Evolutionary conservation across 352 stramenopile genomes (phyloP).

Genomic region (Pythium insidiosum): DNA sequence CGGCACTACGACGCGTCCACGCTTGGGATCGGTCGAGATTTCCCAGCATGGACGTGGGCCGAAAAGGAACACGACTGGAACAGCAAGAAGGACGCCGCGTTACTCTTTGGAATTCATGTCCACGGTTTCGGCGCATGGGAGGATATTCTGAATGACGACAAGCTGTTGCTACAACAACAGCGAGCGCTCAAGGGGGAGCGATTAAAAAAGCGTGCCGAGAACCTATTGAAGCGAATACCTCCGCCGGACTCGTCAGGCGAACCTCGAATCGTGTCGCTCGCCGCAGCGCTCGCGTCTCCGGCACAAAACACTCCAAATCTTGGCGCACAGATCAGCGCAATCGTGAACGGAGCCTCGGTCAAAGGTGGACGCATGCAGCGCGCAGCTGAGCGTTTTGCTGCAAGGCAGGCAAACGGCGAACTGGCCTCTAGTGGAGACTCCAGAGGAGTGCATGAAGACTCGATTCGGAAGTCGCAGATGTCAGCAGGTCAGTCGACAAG

Average conservation of each 20-base stretch:
- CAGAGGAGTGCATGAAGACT: slow-evolving; percentile 24
- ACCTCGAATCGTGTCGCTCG: slow-evolving; percentile 49
- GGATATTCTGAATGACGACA: slow-evolving; percentile 78
- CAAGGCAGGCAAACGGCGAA: slow-evolving; percentile 19
- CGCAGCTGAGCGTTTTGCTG: slow-evolving; percentile 49
- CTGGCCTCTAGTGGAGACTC: slow-evolving; percentile 9
- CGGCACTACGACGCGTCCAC: slow-evolving; percentile 60
- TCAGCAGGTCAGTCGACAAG: no score
- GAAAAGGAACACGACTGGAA: slow-evolving; percentile 83
- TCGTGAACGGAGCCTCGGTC: slow-evolving; percentile 38
- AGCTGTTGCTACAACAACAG: slow-evolving; percentile 73
- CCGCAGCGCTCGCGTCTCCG: slow-evolving; percentile 25
- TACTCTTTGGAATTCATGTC: slow-evolving; percentile 78
- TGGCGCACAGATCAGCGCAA: slow-evolving; percentile 65
- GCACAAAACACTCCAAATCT: slow-evolving; percentile 44
- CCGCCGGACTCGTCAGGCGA: slow-evolving; percentile 47
- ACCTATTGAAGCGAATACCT: slow-evolving; percentile 67
- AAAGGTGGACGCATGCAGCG: slow-evolving; percentile 53
- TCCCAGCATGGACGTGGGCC: slow-evolving; percentile 62
- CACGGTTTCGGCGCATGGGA: slow-evolving; percentile 84
- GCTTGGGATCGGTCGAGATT: slow-evolving; percentile 54
- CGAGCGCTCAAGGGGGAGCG: slow-evolving; percentile 75
- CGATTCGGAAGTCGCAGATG: slow-evolving; percentile 27
- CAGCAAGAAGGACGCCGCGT: slow-evolving; percentile 61
- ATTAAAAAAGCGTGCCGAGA: slow-evolving; percentile 80